Base-by-base conservation (phyloP, 345 rosid genomes). In the Boechera stricta region DNA sequence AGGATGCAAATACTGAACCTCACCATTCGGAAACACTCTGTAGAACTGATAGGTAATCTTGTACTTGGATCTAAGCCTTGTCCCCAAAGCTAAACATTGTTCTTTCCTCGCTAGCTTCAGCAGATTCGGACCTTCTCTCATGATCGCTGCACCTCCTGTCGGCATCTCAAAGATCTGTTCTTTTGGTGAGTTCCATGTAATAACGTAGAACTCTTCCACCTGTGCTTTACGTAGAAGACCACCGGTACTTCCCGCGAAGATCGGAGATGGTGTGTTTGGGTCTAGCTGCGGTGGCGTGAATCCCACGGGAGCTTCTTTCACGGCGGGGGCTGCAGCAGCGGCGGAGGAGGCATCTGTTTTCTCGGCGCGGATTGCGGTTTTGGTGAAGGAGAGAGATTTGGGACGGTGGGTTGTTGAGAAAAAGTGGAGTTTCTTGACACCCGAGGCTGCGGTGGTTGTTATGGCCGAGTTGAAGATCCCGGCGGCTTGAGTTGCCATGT, bases 161-260 rank as follows among this genome's bases (percentile, higher is more conserved):
- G 96, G 95, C 98, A 94, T 94, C 86, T 92, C 97, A 54, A 94
- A 92, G 78, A 94, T 86, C 76, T 94, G 98, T 72, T 94, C 97
- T 64, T 90, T 91, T 0, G 97, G 97, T 12, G 97, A 94, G 2
- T 89, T 90, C 98, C 98, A 92, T 47, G 98, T 91, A 16, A 91
- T 94, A 9, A 92, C 98, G 44, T 94, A 94, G 81, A 94, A 94
- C 32, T 94, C 97, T 73, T 92, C 97, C 1, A 94, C 97, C 60
- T 81, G 97, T 28, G 98, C 98, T 73, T 91, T 94, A 12, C 89
- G 82, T 3, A 91, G 62, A 47, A 94, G 78, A 2, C 96, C 97
- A 6, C 98, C 96, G 0, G 97, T 89, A 90, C 94, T 90, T 62
- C 98, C 97, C 3, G 89, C 87, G 41, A 94, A 94, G 69, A 94